These are phyloP conservation scores for Polygonum aviculare DNA, from an alignment of 148 eudicot genomes.

Conservation along the genomic window DNA sequence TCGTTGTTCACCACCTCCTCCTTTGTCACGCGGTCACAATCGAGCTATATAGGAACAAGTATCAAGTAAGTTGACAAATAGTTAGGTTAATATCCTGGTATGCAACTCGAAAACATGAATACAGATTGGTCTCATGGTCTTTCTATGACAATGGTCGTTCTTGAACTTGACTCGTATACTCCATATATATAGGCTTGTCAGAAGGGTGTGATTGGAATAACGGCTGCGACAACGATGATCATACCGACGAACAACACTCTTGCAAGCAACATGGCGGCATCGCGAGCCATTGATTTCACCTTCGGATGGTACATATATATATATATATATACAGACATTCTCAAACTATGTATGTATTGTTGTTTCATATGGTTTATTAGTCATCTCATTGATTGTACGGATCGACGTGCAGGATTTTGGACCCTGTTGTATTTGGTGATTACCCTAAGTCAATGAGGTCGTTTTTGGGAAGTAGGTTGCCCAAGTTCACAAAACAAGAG, in stretches of 20 bases:
- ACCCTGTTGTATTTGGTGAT: constrained; percentile 34
- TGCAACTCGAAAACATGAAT: no score
- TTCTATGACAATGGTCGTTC: no score
- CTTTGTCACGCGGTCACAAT: constrained; percentile 39
- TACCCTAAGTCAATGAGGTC: constrained; percentile 26
- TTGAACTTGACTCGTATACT: neutral
- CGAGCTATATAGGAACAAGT: constrained; percentile 25
- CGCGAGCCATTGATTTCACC: neutral
- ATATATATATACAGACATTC: no score
- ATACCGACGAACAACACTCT: neutral
- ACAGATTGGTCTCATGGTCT: no score
- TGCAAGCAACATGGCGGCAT: neutral
- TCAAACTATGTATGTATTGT: neutral
- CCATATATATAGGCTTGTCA: neutral
- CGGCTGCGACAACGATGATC: neutral
- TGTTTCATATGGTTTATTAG: neutral
- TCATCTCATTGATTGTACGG: no score
- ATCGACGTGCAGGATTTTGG: constrained; percentile 28
- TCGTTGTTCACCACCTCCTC: constrained; percentile 29
- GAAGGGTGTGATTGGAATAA: constrained; percentile 11
- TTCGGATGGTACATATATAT: neutral
- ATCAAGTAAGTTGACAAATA: constrained; percentile 21
- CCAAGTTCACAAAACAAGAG: constrained; percentile 24
- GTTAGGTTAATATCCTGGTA: no score
- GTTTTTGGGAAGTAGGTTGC: constrained; percentile 23